These are phyloP conservation scores for Capillidium heterosporum DNA, from an alignment of 371 early-diverging fungal genomes.

Conservation along the genomic window DNA sequence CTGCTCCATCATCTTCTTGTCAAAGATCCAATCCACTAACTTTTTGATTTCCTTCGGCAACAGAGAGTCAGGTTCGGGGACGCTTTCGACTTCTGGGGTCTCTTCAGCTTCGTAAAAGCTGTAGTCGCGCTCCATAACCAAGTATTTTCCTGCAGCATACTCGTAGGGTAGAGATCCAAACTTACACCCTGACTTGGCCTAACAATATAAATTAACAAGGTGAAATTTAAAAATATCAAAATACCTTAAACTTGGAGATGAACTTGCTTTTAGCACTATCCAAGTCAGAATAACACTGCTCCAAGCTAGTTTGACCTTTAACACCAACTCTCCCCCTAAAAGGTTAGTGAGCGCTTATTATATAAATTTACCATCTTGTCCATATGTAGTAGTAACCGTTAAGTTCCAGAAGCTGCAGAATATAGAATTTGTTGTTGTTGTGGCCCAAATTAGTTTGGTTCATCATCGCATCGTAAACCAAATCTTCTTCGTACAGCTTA, in stretches of 20 bases:
- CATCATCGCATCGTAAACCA: conserved; percentile 25
- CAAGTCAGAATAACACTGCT: conserved; percentile 23
- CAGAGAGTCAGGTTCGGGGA: not conserved
- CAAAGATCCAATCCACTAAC: not conserved
- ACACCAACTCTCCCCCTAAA: conserved; percentile 27
- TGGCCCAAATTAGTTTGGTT: conserved; percentile 23
- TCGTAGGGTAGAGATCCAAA: conserved; percentile 18
- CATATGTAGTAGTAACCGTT: conserved; percentile 26
- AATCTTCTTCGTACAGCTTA: too few relatives aligned
- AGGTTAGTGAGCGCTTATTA: too few relatives aligned
- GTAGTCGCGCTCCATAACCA: not conserved
- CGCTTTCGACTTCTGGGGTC: not conserved
- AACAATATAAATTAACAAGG: too few relatives aligned
- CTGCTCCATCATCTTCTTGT: not conserved
- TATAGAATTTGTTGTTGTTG: conserved; percentile 27
- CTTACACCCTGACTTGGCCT: conserved; percentile 28
- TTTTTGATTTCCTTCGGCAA: not conserved
- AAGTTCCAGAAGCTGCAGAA: conserved; percentile 24
- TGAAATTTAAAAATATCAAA: too few relatives aligned
- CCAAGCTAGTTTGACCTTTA: conserved; percentile 23
- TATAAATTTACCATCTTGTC: too few relatives aligned
- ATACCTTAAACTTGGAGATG: conserved; percentile 31
- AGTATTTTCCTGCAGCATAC: conserved; percentile 17
- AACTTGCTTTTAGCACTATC: conserved; percentile 30
- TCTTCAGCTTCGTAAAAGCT: too few relatives aligned